phyloP scores from a whole-genome alignment of 768 basidiomycete species.

The Trametopsis cervina region DNA sequence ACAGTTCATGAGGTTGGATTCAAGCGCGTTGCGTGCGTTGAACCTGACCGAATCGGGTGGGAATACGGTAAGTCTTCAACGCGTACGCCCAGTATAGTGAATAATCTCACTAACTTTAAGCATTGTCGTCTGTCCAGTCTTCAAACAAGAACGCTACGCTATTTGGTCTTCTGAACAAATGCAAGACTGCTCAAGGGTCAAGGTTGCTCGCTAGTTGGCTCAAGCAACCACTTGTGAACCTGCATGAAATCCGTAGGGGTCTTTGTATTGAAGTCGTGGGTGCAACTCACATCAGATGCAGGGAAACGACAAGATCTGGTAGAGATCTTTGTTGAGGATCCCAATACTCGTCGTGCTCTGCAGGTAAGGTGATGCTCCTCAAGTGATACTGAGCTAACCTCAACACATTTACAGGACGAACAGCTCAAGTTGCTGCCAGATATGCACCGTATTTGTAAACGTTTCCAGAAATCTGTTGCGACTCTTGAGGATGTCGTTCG shows the following conservation, averaged over 20 bases:
- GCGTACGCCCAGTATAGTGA: neutral
- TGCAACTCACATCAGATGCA: slow-evolving; percentile 22
- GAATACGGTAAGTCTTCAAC: slow-evolving; percentile 26
- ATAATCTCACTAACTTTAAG: neutral
- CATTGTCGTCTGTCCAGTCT: neutral
- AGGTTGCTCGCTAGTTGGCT: slow-evolving; percentile 86
- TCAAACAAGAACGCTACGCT: slow-evolving; percentile 76
- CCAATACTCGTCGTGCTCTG: slow-evolving; percentile 59
- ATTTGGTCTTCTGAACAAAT: slow-evolving; percentile 86
- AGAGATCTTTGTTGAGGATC: slow-evolving; percentile 77
- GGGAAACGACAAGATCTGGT: slow-evolving; percentile 86
- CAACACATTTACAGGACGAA: slow-evolving; percentile 52
- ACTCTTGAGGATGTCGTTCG: slow-evolving; percentile 92
- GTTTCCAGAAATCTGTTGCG: slow-evolving; percentile 79
- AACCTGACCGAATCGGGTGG: slow-evolving; percentile 74
- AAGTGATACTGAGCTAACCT: neutral
- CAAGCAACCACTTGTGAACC: slow-evolving; percentile 91
- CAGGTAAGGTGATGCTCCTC: slow-evolving; percentile 42
- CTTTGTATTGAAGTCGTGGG: neutral
- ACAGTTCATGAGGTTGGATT: slow-evolving; percentile 94
- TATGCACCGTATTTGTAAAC: slow-evolving; percentile 84
- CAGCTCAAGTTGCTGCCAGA: slow-evolving; percentile 91
- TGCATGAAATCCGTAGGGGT: slow-evolving; percentile 83
- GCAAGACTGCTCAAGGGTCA: slow-evolving; percentile 93
- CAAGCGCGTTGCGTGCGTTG: slow-evolving; percentile 86